Evolutionary conservation across 805 yeast species (phyloP).

Genomic region (Saccharomyces jurei): DNA sequence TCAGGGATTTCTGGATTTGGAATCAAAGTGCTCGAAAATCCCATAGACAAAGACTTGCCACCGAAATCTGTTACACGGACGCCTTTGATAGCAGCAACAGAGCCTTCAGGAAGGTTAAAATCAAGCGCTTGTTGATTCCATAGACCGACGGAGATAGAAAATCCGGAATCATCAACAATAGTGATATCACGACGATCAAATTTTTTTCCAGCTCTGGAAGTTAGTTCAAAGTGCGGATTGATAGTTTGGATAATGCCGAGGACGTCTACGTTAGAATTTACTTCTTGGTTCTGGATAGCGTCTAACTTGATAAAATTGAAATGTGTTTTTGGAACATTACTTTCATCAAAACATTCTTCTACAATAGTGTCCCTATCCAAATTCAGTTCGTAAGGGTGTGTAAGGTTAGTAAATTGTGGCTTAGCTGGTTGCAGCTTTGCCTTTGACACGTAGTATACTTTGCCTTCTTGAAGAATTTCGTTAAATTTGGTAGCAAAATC

Average conservation of each 20-base stretch:
- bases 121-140: slow-evolving; percentile 87
- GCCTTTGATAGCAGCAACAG: slow-evolving; percentile 88
- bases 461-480: slow-evolving; percentile 76
- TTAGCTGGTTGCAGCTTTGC: slow-evolving; percentile 78
- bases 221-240: slow-evolving; percentile 65
- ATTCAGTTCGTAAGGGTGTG: slow-evolving; percentile 81
- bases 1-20: slow-evolving; percentile 85
- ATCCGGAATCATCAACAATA: slow-evolving; percentile 77
- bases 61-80: slow-evolving; percentile 82
- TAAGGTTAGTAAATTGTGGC: slow-evolving; percentile 73
- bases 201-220: slow-evolving; percentile 85
- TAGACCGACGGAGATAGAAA: slow-evolving; percentile 68
- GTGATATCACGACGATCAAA: slow-evolving; percentile 86
- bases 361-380: slow-evolving; percentile 74
- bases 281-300: slow-evolving; percentile 57
- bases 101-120: slow-evolving; percentile 62
- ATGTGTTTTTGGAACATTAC: slow-evolving; percentile 67
- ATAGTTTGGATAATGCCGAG: slow-evolving; percentile 79
- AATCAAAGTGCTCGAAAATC: slow-evolving; percentile 66
- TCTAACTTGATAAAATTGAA: slow-evolving; percentile 68
- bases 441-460: slow-evolving; percentile 75
- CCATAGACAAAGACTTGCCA: slow-evolving; percentile 75
- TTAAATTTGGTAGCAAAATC: slow-evolving; percentile 74
- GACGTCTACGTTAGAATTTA: slow-evolving; percentile 72
- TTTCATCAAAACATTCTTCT: slow-evolving; percentile 54